These are phyloP conservation scores for Phanerodontia chrysosporium DNA, from an alignment of 768 basidiomycete species.

Conservation along the genomic window DNA sequence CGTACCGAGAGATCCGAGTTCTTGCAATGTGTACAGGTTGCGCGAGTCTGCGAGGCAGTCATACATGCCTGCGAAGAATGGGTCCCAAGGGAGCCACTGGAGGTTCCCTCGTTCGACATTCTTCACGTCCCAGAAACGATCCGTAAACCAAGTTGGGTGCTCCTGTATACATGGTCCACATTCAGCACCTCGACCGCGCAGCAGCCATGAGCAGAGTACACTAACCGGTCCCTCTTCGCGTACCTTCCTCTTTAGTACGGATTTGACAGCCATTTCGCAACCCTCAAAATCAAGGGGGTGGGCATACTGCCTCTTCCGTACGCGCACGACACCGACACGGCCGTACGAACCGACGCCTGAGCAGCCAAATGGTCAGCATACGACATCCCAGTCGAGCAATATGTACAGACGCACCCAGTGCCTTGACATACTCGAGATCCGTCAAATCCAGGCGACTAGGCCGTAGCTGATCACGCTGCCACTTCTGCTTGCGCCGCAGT, in stretches of 20 bases:
- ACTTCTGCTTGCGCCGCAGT: not conserved
- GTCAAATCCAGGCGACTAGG: not conserved
- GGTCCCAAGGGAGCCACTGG: conserved; percentile 44
- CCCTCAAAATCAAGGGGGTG: not conserved
- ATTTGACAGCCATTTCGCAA: not conserved
- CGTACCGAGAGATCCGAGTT: conserved; percentile 44
- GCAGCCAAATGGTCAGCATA: not conserved
- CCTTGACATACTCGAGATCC: conserved; percentile 1
- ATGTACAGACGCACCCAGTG: conserved; percentile 5
- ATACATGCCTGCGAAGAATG: conserved; percentile 47
- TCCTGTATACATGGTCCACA: no score
- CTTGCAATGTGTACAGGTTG: conserved; percentile 49
- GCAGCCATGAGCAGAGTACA: not conserved
- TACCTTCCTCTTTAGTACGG: not conserved
- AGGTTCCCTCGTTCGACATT: conserved; percentile 41
- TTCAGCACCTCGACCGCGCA: no score
- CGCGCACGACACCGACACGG: not conserved
- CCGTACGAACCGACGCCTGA: not conserved
- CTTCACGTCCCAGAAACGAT: conserved; percentile 3
- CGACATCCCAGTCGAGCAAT: not conserved
- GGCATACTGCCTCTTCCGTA: not conserved
- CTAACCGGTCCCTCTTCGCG: not conserved
- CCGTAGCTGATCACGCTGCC: not conserved
- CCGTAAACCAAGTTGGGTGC: not conserved
- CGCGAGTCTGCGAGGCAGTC: conserved; percentile 41